A percentile compares a stretch with the other conserved stretches of the same genome.
Evolutionary conservation across 2,329 filamentous ascomycete species (phyloP).

Genomic region (Sporothrix brasiliensis): DNA sequence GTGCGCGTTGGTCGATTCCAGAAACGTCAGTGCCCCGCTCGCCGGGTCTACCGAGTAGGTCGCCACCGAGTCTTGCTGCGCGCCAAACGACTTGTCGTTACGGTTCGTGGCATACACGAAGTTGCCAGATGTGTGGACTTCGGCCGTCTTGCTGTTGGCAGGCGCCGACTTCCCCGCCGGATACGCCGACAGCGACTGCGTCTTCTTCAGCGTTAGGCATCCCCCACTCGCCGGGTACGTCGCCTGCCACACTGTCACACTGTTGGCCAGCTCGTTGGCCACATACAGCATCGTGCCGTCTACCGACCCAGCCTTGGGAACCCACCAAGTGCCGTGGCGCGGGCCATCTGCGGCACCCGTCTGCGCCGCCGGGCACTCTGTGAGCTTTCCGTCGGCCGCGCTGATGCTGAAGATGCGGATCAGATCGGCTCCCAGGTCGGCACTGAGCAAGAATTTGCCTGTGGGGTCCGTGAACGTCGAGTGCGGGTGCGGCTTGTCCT

Average conservation of each 20-base stretch:
- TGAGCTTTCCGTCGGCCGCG: constrained; percentile 49
- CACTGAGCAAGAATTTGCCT: constrained; percentile 53
- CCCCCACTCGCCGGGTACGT: constrained; percentile 46
- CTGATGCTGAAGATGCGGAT: constrained; percentile 58
- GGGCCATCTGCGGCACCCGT: constrained; percentile 55
- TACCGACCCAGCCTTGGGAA: constrained; percentile 40
- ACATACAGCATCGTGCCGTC: constrained; percentile 39
- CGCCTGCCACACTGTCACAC: constrained; percentile 54
- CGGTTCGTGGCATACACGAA: constrained; percentile 66
- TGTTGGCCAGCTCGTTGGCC: constrained; percentile 54
- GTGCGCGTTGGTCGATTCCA: constrained; percentile 59
- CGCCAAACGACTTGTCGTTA: constrained; percentile 60
- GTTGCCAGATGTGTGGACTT: constrained; percentile 56
- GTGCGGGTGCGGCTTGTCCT: constrained; percentile 60
- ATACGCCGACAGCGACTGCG: constrained; percentile 53
- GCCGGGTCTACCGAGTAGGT: constrained; percentile 52
- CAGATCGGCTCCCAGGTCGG: constrained; percentile 59
- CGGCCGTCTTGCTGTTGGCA: constrained; percentile 55
- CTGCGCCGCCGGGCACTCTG: constrained; percentile 49
- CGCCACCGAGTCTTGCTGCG: constrained; percentile 58
- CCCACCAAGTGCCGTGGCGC: constrained; percentile 57
- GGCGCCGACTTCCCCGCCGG: constrained; percentile 48
- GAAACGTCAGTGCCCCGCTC: constrained; percentile 55
- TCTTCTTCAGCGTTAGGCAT: constrained; percentile 52
- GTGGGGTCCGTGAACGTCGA: constrained; percentile 54